Conservation (phyloP, 768 basidiomycete genomes). For the Naganishia kalamii region DNA sequence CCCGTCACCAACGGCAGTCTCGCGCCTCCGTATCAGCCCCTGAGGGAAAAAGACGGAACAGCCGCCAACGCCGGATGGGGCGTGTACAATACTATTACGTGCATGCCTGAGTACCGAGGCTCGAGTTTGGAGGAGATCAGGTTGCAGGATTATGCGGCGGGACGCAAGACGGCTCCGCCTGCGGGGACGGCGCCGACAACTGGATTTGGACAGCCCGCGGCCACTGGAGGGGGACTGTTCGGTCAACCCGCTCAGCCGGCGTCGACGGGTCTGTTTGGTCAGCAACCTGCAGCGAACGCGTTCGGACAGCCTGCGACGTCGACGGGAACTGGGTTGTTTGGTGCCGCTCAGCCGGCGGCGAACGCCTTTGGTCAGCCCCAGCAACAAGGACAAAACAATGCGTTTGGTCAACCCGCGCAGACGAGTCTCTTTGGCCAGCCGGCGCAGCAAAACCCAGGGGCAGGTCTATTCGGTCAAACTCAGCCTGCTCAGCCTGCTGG, state of each 20-base stretch:
- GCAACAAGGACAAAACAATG: conserved; percentile 32
- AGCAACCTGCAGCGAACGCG: background rate
- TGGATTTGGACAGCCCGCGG: conserved; percentile 34
- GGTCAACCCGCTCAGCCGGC: conserved; percentile 39
- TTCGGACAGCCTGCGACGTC: conserved; percentile 16
- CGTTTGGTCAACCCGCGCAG: conserved; percentile 27
- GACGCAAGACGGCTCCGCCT: conserved; percentile 56
- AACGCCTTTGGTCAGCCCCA: conserved; percentile 40
- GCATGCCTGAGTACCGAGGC: conserved; percentile 69
- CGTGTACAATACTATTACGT: conserved; percentile 75
- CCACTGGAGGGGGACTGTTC: conserved; percentile 35
- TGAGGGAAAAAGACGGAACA: conserved; percentile 60
- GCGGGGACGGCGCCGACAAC: conserved; percentile 13
- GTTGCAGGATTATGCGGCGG: conserved; percentile 67
- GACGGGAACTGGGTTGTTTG: conserved; percentile 29
- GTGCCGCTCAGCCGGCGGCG: conserved; percentile 38
- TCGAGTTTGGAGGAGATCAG: conserved; percentile 78
- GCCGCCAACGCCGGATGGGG: conserved; percentile 50
- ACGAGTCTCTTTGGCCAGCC: conserved; percentile 26
- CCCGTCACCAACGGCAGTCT: conserved; percentile 22
- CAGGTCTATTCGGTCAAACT: conserved; percentile 25
- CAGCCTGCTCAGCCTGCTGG: conserved; percentile 25
- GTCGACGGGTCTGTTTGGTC: conserved; percentile 17
- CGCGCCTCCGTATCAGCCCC: conserved; percentile 7
- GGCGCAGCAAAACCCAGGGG: conserved; percentile 29